Base-by-base conservation (phyloP, 371 early-diverging fungal species). In the Apophysomyces trapeziformis region DNA sequence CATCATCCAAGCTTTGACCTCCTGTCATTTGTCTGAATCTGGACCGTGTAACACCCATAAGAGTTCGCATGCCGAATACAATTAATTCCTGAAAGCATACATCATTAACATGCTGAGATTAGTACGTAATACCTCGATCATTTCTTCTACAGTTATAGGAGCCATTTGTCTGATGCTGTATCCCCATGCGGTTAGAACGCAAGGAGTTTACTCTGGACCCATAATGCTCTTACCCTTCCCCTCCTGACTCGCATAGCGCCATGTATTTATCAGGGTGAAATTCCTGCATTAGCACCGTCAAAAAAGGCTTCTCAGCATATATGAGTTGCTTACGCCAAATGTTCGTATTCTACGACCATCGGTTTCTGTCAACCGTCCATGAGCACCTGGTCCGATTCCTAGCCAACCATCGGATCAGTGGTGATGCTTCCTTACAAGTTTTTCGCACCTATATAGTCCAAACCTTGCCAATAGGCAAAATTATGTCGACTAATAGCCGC, bases 331-430 rank as follows among this genome's bases (percentile, higher is more conserved):
- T 70, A 89, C 88, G 18, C 89, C 87, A 71, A 85, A 88, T 0
- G 92, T 88, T 21, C 91, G 73, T 32, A 72, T 57, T 1, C 86
- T 71, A 44, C 66, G 58, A 4, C 77, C 74, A 1, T 57, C 62
- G 11, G 68, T 68, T 18, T 82, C 78, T 4, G 75, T 78, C 50
- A 91, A 58, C 13, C 94, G 80, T 3, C 95, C 94, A 69, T 95
- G 95, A 4, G 95, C 93, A 11, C 95, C 95, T 2, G 95, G 95
- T 0, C 95, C 95, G 38, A 95, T 82, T 0, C 87, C 88, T 87
- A 61, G 26, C 21, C 7, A 13, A 35, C 35, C 38, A 32, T 21
- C 4, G 38, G 32, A 38, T 58, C 45, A 45, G 26, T 57, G 5
- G 14, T 14, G 11, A 9, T 21, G 6, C 35, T 38, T 11, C 18